These are phyloP conservation scores for Fusarium phyllophilum DNA, from an alignment of 2,329 filamentous ascomycete species.

Conservation along the genomic window DNA sequence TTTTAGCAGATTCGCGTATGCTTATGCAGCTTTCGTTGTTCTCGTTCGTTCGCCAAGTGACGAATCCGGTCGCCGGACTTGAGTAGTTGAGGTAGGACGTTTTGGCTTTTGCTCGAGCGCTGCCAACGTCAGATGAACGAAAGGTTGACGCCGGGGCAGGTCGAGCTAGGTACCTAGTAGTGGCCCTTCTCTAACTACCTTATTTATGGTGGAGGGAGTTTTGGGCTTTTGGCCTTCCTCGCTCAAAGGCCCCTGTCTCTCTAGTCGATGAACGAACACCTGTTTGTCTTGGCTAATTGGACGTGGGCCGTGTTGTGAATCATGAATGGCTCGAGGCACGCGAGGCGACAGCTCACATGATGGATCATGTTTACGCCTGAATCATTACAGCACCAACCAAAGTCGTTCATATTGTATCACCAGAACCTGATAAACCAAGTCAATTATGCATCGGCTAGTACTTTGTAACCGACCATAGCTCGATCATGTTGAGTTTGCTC, in stretches of 20 bases:
- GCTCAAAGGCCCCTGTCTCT: background rate
- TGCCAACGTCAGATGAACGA: constrained; percentile 31
- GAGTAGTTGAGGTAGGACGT: background rate
- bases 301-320: constrained; percentile 11
- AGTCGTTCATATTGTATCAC: background rate
- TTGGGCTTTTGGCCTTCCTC: background rate
- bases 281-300: background rate
- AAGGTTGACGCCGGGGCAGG: constrained; percentile 24
- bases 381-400: constrained; percentile 25
- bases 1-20: constrained; percentile 4
- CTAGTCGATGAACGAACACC: background rate
- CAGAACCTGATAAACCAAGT: background rate
- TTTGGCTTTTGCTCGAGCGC: constrained; percentile 5
- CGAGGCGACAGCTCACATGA: constrained; percentile 39
- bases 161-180: background rate
- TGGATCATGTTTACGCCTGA: constrained; percentile 32
- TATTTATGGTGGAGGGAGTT: background rate
- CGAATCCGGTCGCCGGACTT: background rate
- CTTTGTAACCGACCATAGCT: background rate
- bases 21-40: constrained; percentile 27
- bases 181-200: background rate
- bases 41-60: constrained; percentile 13
- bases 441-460: background rate
- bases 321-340: constrained; percentile 29
- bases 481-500: background rate